Conservation (phyloP, 2,329 filamentous ascomycete genomes). For the Tricladium varicosporioides region DNA sequence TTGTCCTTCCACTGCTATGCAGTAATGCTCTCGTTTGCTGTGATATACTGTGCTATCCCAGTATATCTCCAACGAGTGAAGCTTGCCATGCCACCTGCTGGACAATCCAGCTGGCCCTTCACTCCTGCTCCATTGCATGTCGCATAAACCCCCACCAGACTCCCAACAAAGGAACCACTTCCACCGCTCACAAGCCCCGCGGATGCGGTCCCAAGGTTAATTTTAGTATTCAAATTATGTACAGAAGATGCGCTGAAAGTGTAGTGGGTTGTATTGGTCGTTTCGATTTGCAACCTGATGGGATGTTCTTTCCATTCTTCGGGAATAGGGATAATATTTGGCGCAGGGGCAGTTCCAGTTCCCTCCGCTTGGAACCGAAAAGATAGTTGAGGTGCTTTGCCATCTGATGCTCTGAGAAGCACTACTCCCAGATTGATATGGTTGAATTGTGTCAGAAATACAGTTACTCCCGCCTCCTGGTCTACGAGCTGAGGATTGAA, state of each 20-base stretch:
- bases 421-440: constrained; percentile 40
- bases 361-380: constrained; percentile 31
- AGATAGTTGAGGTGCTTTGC: constrained; percentile 6
- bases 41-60: too few relatives aligned
- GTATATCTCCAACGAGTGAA: too few relatives aligned
- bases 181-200: constrained; percentile 37
- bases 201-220: constrained; percentile 42
- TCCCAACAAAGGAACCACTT: constrained; percentile 33
- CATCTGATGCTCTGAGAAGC: constrained; percentile 24
- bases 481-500: constrained; percentile 39
- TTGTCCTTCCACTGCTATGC: too few relatives aligned
- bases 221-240: constrained; percentile 39
- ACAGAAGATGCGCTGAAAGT: constrained; percentile 11
- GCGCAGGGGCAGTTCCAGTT: constrained; percentile 38
- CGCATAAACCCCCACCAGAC: constrained; percentile 49
- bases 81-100: background rate
- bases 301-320: constrained; percentile 34
- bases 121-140: constrained; percentile 45
- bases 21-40: too few relatives aligned
- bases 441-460: constrained; percentile 48
- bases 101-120: background rate
- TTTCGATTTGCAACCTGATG: constrained; percentile 7
- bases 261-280: constrained; percentile 10
- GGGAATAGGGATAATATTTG: constrained; percentile 40
- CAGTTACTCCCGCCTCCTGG: constrained; percentile 51